These are phyloP conservation scores for Scenedesmus sp. DNA, from an alignment of 163 green algal genomes.

Conservation along the genomic window DNA sequence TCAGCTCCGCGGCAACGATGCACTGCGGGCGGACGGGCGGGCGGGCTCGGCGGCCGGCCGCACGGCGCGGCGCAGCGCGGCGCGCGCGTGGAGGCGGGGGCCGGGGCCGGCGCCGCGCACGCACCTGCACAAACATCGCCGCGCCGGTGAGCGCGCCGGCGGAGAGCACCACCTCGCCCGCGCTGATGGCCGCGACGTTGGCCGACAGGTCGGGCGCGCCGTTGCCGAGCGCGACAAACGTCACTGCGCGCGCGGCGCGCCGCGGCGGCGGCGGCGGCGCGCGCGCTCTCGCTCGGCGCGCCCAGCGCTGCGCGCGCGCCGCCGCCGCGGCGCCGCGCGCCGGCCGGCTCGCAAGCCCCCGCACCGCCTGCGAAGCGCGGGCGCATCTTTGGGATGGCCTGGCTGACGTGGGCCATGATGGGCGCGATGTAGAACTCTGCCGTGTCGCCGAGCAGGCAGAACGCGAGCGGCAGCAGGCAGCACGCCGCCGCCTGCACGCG, in stretches of 20 bases:
- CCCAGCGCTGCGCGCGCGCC: too few species aligned
- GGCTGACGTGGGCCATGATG: constrained; percentile 82
- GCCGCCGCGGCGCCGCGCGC: too few species aligned
- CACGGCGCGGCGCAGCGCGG: too few species aligned
- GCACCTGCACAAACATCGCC: constrained; percentile 86
- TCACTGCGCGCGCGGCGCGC: constrained; percentile 65
- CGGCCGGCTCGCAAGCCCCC: too few species aligned
- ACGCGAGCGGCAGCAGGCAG: constrained; percentile 66
- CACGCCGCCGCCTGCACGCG: constrained; percentile 39
- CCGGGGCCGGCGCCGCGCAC: too few species aligned
- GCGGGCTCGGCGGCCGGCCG: too few species aligned
- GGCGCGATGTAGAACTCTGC: constrained; percentile 90
- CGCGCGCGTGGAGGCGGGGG: too few species aligned
- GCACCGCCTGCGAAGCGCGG: constrained; percentile 84
- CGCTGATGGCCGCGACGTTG: constrained; percentile 80
- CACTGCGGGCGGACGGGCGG: constrained; percentile 61
- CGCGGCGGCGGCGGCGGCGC: neutral
- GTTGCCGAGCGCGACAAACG: constrained; percentile 90
- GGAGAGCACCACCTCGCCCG: constrained; percentile 72
- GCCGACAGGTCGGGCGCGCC: constrained; percentile 89
- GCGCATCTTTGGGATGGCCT: constrained; percentile 84
- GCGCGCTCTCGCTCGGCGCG: too few species aligned
- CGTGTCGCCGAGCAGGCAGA: constrained; percentile 82
- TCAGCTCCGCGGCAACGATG: constrained; percentile 78
- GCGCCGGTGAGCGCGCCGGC: constrained; percentile 81